phyloP scores from a whole-genome alignment of 352 stramenopile genomes.

The Detonula confervacea region DNA sequence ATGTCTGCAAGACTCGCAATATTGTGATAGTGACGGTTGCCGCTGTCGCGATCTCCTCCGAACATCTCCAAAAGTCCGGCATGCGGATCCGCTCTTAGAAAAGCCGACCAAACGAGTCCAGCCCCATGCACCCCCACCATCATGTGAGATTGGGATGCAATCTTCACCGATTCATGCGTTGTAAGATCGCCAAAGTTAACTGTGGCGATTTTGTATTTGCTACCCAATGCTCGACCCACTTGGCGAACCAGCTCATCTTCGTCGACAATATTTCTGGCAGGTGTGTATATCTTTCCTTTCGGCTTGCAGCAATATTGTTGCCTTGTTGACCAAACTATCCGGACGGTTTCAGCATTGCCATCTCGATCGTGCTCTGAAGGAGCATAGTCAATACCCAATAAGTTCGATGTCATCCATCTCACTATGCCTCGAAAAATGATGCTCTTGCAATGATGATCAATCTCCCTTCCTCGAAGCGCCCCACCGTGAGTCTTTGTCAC shows the following conservation, averaged over 20 bases:
- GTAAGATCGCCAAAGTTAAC: constrained; percentile 32
- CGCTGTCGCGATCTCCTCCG: constrained; percentile 4
- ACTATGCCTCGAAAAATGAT: constrained; percentile 29
- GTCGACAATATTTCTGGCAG: neutral
- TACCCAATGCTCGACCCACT: neutral
- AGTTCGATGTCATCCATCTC: constrained; percentile 27
- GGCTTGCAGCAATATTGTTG: neutral
- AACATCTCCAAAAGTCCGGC: constrained; percentile 38
- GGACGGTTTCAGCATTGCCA: neutral
- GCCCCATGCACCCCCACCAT: constrained; percentile 37
- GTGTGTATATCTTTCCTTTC: constrained; percentile 16
- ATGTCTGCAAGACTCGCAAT: constrained; percentile 39
- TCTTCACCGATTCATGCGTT: constrained; percentile 22
- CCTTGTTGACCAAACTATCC: constrained; percentile 10
- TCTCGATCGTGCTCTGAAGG: too few species aligned
- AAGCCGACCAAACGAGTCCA: constrained; percentile 28
- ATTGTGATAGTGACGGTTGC: constrained; percentile 43
- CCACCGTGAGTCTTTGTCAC: constrained; percentile 8
- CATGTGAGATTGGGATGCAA: constrained; percentile 19
- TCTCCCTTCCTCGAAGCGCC: constrained; percentile 17
- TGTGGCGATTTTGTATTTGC: constrained; percentile 19
- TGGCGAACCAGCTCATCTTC: neutral
- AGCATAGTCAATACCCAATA: neutral
- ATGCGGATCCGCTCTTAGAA: constrained; percentile 15
- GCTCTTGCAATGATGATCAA: constrained; percentile 49